Evolutionary conservation across 495 filamentous ascomycete genomes (phyloP), one percentile per base, ranked within the genome.

Genomic region (Neurospora tetraspora): DNA sequence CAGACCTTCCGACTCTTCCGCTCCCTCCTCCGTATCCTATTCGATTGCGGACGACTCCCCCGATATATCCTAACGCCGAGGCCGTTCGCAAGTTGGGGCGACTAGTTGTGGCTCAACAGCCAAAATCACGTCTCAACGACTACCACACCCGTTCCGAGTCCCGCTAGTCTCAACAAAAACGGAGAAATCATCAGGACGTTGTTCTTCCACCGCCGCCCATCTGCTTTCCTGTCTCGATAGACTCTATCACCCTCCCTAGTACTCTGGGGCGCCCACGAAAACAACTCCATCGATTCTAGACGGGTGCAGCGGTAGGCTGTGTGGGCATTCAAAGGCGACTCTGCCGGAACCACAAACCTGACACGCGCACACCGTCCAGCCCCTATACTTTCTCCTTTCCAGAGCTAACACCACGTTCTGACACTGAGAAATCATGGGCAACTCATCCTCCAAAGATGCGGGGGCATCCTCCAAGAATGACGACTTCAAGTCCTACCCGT

Each of bases 381-480:
- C 79, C 77, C 78, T 77, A 65, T 72, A 71, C 71, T 68, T 76
- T 79, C 74, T 78, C 77, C 71, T 65, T 65, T 75, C 70, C 77
- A 78, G 79, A 76, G 76, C 73, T 72, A 39, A 42, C n/a, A 40
- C n/a, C 45, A 71, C 76, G 71, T 73, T 78, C 75, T 78, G 76
- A 78, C 53, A 73, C 71, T 71, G 80, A 81, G 80, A 78, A 78
- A 78, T 40, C 72, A 98, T 98, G 95, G 95, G 95, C 83, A 96
- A 98, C 85, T 90, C 93, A 86, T 87, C 89, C 81, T 98, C 95
- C 79, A 97, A 96, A 84, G 84, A 85, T 78, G 87, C 88, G 77
- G 89, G 83, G 43, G 72, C 76, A 37, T 76, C 78, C 42, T 80
- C 78, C 76, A 84, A 81, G 77, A 72, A 75, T 79, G 81, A 73